Base-by-base conservation (phyloP, 1,284 basidiomycete genomes). In the Ganoderma leucocontextum region DNA sequence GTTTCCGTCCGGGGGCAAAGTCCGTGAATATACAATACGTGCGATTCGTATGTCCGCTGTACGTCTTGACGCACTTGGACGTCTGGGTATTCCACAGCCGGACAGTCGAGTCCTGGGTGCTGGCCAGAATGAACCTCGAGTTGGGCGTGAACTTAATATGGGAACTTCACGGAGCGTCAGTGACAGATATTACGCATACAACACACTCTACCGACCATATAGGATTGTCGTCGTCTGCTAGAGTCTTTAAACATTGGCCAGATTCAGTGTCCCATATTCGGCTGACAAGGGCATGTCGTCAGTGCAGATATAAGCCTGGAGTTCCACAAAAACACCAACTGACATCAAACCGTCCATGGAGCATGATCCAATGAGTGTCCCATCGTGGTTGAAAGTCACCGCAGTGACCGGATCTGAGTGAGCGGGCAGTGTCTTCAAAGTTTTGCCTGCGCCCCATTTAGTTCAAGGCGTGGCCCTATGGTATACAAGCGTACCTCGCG, bases 321-420 rank as follows among this genome's bases (percentile, higher is more conserved):
- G 9, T 35, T 1, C 53, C 10, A 29, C 29, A n/a, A 59, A 19
- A 42, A 13, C 29, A 3, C 44, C 36, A 39, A 63, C 94, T 78
- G 74, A 97, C 96, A 99, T 97, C 60, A 98, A 82, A 1, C 97
- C 97, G 80, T 99, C 98, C 90, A 97, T 98, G 25, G 95, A 94
- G 72, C 93, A 95, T 8, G 95, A 97, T 2, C 96, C 93, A 49
- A 99, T 93, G 72, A 99, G 89, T 3, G 95, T 96, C 1, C 98
- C 98, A 75, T 99, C 97, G 64, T 92, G 86, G 80, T 95, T 98
- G 84, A 98, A 99, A 66, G 90, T 89, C 1, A 99, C 95, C 12
- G 93, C 91, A 63, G 95, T 97, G 25, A 99, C 95, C 13, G 98
- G 96, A 79, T 99, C 98, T 0, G 95, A 96, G 83, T 99, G 98